Percentiles rank a stretch among this genome's conserved stretches.
Evolutionary conservation across 2,329 filamentous ascomycete species (phyloP).

Genomic region (Reticulascus tulasneorum): DNA sequence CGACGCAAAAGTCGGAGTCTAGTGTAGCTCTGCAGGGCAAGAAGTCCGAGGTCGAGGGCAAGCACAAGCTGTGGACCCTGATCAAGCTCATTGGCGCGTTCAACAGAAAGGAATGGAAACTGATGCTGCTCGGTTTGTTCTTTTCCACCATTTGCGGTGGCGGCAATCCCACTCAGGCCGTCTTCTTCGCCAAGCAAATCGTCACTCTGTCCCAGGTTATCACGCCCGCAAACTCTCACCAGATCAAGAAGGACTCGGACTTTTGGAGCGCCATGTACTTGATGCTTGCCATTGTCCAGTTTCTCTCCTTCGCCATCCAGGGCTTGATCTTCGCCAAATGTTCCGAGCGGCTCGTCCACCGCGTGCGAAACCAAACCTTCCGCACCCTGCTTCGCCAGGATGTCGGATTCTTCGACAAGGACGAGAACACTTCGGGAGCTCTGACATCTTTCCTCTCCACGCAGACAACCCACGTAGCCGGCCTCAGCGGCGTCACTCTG

Average conservation of each 20-base stretch:
- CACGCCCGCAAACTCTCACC: conserved; percentile 37
- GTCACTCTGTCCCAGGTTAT: conserved; percentile 57
- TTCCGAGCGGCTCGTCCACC: conserved; percentile 80
- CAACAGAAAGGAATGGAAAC: conserved; percentile 67
- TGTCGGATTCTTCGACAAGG: conserved; percentile 83
- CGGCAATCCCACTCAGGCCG: conserved; percentile 70
- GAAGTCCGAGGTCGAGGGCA: conserved; percentile 43
- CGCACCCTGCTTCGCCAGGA: conserved; percentile 87
- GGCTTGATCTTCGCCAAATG: conserved; percentile 76
- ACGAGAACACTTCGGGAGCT: conserved; percentile 84
- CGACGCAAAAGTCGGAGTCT: conserved; percentile 59
- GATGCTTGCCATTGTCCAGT: conserved; percentile 72
- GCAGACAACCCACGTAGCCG: conserved; percentile 83
- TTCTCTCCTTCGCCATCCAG: conserved; percentile 64
- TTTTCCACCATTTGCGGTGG: conserved; percentile 75
- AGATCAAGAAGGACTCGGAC: conserved; percentile 66
- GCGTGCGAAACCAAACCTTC: conserved; percentile 79
- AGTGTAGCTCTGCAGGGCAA: conserved; percentile 64
- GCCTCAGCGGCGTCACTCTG: conserved; percentile 81
- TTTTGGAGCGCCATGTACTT: conserved; percentile 91
- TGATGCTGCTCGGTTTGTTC: conserved; percentile 70
- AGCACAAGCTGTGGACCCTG: conserved; percentile 70
- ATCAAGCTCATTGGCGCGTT: conserved; percentile 77
- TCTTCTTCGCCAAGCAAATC: conserved; percentile 90
- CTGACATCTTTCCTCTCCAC: conserved; percentile 86